These are phyloP conservation scores for Simplicillium aogashimaense DNA, from an alignment of 2,329 filamentous ascomycete genomes.

Conservation along the genomic window DNA sequence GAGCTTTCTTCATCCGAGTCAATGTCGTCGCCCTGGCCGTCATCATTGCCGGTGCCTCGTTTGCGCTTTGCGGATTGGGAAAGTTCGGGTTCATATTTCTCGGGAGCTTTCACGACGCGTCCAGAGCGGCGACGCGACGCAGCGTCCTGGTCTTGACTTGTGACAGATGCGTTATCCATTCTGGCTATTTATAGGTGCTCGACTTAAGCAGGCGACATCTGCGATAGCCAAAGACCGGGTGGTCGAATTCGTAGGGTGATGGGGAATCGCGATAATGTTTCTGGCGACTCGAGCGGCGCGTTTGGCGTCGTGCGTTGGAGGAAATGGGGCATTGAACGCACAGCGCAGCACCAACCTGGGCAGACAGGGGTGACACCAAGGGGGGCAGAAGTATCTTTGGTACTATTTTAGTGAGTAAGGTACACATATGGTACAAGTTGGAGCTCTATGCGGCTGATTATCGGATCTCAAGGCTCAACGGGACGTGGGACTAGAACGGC, in stretches of 20 bases:
- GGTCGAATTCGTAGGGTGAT: slow-evolving; percentile 15
- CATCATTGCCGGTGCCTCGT: slow-evolving; percentile 37
- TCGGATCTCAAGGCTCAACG: no score
- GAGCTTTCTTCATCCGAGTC: slow-evolving; percentile 35
- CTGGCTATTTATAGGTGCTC: slow-evolving; percentile 30
- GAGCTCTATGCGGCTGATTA: no score
- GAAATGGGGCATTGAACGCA: neutral
- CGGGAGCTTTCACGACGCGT: slow-evolving; percentile 53
- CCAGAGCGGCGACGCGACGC: slow-evolving; percentile 55
- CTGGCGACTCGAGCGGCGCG: slow-evolving; percentile 17
- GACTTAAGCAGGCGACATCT: slow-evolving; percentile 8
- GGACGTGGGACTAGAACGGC: neutral
- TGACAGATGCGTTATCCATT: slow-evolving; percentile 45
- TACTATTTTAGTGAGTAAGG: slow-evolving; percentile 14
- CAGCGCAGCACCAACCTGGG: neutral
- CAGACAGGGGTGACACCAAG: no score
- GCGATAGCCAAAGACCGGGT: slow-evolving; percentile 8
- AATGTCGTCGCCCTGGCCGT: slow-evolving; percentile 36
- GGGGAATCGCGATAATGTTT: slow-evolving; percentile 16
- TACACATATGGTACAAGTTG: slow-evolving; percentile 7
- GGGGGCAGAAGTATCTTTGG: neutral
- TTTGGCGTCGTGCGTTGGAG: slow-evolving; percentile 7
- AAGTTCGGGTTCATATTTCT: slow-evolving; percentile 49
- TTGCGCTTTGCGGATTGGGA: slow-evolving; percentile 46
- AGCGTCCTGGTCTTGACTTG: slow-evolving; percentile 39